These are phyloP conservation scores for Yamagishiella unicocca DNA, from an alignment of 139 green algal genomes.

Conservation along the genomic window DNA sequence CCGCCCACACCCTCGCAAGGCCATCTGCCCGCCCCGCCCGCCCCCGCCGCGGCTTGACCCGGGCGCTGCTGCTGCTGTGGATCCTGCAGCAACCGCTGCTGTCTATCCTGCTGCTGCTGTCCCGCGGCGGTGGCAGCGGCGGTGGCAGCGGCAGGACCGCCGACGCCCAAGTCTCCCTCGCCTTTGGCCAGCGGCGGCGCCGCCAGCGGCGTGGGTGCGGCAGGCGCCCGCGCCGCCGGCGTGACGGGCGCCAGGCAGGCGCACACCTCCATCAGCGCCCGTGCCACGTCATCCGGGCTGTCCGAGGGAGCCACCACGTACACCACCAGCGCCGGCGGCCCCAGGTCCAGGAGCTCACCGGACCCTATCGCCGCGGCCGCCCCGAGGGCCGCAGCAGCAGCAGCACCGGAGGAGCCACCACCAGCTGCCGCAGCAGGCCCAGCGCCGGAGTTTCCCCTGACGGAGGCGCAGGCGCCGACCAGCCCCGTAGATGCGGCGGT, in stretches of 20 bases:
- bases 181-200: neutral
- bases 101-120: neutral
- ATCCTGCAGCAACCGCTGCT: neutral
- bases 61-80: neutral
- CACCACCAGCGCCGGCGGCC: constrained; percentile 22
- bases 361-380: neutral
- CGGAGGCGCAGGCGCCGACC: neutral
- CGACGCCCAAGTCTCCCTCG: neutral
- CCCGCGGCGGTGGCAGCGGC: neutral
- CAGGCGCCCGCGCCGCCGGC: neutral
- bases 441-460: neutral
- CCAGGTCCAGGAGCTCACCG: neutral
- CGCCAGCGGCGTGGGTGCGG: neutral
- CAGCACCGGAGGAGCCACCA: neutral
- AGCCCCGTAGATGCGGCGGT: too few species aligned
- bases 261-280: constrained; percentile 28
- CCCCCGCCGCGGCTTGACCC: neutral
- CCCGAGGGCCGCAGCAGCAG: neutral
- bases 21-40: neutral
- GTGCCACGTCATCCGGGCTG: neutral
- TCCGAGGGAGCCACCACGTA: constrained; percentile 33
- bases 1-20: neutral
- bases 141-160: neutral
- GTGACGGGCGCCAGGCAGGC: constrained; percentile 16
- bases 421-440: neutral